Evolutionary conservation across 2,329 filamentous ascomycete genomes (phyloP).

Genomic region (Fusarium abutilonis): DNA sequence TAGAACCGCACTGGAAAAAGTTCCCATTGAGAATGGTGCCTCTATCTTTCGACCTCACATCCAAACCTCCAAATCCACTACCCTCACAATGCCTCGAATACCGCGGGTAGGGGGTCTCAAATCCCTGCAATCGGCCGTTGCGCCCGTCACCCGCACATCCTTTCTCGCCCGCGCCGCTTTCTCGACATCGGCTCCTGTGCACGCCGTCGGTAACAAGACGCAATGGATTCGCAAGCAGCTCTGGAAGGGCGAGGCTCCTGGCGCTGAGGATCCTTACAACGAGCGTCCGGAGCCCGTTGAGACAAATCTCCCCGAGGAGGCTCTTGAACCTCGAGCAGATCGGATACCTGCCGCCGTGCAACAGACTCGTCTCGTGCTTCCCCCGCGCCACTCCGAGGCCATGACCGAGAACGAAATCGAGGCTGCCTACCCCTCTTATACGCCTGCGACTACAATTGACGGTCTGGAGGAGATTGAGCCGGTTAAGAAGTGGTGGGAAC

Average conservation of each 20-base stretch:
- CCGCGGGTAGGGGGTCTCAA: constrained; percentile 50
- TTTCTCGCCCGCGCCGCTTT: constrained; percentile 46
- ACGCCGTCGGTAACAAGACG: constrained; percentile 45
- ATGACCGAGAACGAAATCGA: constrained; percentile 47
- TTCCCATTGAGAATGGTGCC: constrained; percentile 37
- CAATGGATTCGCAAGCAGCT: constrained; percentile 54
- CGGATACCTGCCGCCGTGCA: constrained; percentile 43
- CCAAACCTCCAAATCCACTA: constrained; percentile 7
- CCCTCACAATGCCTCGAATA: constrained; percentile 56
- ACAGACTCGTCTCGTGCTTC: constrained; percentile 48
- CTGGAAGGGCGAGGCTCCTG: constrained; percentile 54
- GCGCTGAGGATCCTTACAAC: constrained; percentile 53
- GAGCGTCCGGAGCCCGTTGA: constrained; percentile 45
- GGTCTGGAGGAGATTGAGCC: constrained; percentile 60
- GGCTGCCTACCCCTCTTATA: constrained; percentile 53
- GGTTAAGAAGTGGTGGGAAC: constrained; percentile 64
- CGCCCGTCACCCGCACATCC: constrained; percentile 42
- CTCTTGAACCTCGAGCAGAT: constrained; percentile 35
- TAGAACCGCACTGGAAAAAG: constrained; percentile 42
- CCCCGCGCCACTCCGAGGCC: constrained; percentile 49
- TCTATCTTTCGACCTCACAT: constrained; percentile 15
- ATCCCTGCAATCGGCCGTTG: constrained; percentile 44
- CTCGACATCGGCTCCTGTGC: constrained; percentile 50
- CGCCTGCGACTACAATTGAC: constrained; percentile 57
- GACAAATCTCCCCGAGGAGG: constrained; percentile 48